Conservation (phyloP, 2,329 filamentous ascomycete genomes). For the Emydomyces testavorans region DNA sequence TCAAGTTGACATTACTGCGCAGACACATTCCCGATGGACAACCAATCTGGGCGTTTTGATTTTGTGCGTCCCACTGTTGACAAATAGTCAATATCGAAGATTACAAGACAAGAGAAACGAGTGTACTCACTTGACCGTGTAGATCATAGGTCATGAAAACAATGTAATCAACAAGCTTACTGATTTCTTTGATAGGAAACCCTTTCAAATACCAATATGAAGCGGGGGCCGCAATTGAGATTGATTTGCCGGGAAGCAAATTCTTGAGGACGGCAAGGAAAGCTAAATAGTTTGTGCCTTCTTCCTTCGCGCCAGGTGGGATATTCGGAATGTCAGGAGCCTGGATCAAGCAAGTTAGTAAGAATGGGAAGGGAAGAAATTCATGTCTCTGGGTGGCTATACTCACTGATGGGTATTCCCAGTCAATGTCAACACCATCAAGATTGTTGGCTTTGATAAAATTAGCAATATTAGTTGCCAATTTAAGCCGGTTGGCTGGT, state of each 20-base stretch:
- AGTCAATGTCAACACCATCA: constrained; percentile 33
- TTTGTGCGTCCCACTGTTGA: constrained; percentile 1
- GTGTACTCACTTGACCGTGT: constrained; percentile 14
- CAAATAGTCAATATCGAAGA: too few relatives aligned
- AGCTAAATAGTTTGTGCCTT: constrained; percentile 26
- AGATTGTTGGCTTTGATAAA: constrained; percentile 33
- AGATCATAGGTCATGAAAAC: constrained; percentile 32
- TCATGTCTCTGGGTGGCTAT: too few relatives aligned
- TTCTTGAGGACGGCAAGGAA: constrained; percentile 19
- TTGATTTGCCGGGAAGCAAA: constrained; percentile 15
- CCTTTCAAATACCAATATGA: constrained; percentile 25
- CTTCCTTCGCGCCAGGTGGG: constrained; percentile 20
- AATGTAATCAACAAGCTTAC: constrained; percentile 23
- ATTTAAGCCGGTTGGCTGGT: constrained; percentile 29
- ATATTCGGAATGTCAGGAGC: constrained; percentile 28
- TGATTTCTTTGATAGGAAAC: constrained; percentile 22
- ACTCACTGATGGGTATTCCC: constrained; percentile 26
- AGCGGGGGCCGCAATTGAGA: constrained; percentile 22
- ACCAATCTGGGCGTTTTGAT: neutral
- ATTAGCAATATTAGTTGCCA: constrained; percentile 28
- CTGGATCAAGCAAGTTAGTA: too few relatives aligned
- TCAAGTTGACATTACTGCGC: constrained; percentile 32
- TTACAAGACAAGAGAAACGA: too few relatives aligned
- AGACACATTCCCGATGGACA: constrained; percentile 25
- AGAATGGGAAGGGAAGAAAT: too few relatives aligned